Evolutionary conservation across 2,329 filamentous ascomycete species (phyloP), one percentile per base, ranked within the genome.

Genomic region (Pseudovirgaria hyperparasitica): DNA sequence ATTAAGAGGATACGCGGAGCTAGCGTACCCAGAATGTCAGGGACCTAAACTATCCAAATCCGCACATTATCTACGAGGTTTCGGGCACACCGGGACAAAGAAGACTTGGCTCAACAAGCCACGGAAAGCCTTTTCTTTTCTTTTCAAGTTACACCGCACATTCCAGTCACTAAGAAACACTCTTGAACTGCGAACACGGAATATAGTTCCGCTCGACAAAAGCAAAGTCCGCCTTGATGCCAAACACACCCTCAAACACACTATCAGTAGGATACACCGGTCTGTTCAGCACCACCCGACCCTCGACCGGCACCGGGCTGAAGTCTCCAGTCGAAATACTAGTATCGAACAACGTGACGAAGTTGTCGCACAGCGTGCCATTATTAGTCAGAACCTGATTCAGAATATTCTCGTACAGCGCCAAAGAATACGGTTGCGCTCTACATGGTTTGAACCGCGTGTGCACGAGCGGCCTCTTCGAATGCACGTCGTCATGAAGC

Each of bases 371-470:
- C 0, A 42, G 37, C 22, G 45, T 41, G 7, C 48, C 48, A 26
- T 59, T 47, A 7, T 50, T 54, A 32, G 65, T 65, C 4, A 50
- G 52, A 2, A 65, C 64, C 41, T 72, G 67, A 39, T 71, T 71
- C 3, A 66, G 69, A 23, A 67, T 48, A 40, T 68, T 69, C 13
- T 43, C 41, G 43, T 62, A 61, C 30, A 67, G 61, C 1, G 40
- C 38, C 4, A 66, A 34, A 0, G 58, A 52, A 31, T 56, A 63
- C 0, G 50, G 43, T 16, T 33, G 32, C 3, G 38, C 30, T 1
- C 23, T 16, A 0, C 33, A 35, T 0, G 27, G 17, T 0, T 37
- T 38, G 21, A 48, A 46, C 1, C 35, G 11, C 1, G 42, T 43
- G 9, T 26, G 32, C 2, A 48, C 18, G 2, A 29, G 40, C 9